Evolutionary conservation across 2,329 filamentous ascomycete genomes (phyloP).

Genomic region (Blumeria hordei): DNA sequence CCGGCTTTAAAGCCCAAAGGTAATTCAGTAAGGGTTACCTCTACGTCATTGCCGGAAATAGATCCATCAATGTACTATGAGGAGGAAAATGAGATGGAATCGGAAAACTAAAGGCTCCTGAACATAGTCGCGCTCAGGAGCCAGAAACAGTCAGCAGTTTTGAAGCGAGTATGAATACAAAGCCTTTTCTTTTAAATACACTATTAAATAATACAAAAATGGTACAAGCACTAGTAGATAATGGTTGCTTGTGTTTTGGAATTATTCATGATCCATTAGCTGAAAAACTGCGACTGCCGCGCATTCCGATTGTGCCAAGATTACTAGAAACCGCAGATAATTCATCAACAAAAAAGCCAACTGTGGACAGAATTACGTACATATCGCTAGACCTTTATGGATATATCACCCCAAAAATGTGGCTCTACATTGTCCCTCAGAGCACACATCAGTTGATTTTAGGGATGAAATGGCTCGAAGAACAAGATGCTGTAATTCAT

Average conservation of each 20-base stretch:
- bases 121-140: background rate
- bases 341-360: background rate
- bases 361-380: background rate
- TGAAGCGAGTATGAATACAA: background rate
- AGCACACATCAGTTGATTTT: background rate
- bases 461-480: background rate
- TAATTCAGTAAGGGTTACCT: background rate
- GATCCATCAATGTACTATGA: background rate
- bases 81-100: background rate
- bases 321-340: background rate
- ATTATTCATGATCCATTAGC: background rate
- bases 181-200: background rate
- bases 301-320: background rate
- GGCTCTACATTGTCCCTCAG: background rate
- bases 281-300: background rate
- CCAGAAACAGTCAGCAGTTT: background rate
- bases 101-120: background rate
- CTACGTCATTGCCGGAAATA: background rate
- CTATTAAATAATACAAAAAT: background rate
- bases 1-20: background rate
- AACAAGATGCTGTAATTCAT: background rate
- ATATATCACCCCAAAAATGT: background rate
- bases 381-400: background rate
- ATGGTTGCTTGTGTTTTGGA: background rate
- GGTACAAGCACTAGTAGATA: background rate